phyloP scores from a whole-genome alignment of 2,329 filamentous ascomycete species.

The Monilinia aucupariae region DNA sequence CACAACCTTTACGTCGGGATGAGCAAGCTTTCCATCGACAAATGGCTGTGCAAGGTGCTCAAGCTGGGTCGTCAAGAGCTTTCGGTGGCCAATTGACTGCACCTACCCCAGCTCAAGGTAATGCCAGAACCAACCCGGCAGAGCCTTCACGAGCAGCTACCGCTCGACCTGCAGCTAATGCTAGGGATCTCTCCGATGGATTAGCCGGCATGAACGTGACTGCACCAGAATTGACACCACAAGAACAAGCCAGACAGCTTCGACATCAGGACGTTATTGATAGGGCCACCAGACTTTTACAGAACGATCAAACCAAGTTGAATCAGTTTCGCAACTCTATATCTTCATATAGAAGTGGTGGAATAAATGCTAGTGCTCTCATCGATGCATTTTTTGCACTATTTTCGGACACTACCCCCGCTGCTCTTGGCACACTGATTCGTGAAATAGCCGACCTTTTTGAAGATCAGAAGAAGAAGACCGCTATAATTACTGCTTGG shows the following conservation, averaged over 20 bases:
- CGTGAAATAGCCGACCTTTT: constrained; percentile 91
- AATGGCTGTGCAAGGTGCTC: constrained; percentile 83
- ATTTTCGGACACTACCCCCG: constrained; percentile 71
- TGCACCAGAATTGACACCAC: constrained; percentile 54
- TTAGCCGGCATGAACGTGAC: constrained; percentile 38
- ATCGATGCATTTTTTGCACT: constrained; percentile 84
- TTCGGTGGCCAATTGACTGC: constrained; percentile 77
- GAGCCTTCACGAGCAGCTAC: constrained; percentile 17
- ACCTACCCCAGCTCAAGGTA: constrained; percentile 39
- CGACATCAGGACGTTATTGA: constrained; percentile 83
- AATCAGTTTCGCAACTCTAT: constrained; percentile 72
- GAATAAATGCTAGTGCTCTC: constrained; percentile 67
- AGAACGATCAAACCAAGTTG: constrained; percentile 70
- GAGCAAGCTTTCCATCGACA: constrained; percentile 89
- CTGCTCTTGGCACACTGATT: constrained; percentile 79
- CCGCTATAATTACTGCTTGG: constrained; percentile 75
- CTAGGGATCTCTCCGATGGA: constrained; percentile 1
- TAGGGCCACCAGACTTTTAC: constrained; percentile 73
- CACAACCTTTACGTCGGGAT: constrained; percentile 75
- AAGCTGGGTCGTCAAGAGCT: constrained; percentile 70
- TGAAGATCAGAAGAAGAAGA: constrained; percentile 71
- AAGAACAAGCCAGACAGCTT: constrained; percentile 74
- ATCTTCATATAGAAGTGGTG: constrained; percentile 67
- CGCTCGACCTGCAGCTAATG: constrained; percentile 20
- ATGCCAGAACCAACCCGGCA: constrained; percentile 13